Base-by-base conservation (phyloP, 306 rosid species). In the Vachellia collinsii region DNA sequence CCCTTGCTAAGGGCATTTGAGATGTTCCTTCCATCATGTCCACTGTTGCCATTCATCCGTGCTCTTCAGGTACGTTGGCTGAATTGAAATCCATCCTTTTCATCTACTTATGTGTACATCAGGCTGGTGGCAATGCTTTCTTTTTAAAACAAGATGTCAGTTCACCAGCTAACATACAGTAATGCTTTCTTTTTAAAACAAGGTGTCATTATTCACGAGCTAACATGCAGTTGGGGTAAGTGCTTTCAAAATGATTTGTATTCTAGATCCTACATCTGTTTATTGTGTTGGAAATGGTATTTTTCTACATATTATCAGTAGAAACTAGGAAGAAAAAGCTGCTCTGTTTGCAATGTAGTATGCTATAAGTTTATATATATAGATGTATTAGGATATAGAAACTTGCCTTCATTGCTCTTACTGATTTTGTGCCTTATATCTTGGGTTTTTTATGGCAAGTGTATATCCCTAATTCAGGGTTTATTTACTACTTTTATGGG, bases 21-120 rank as follows among this genome's bases (percentile, higher is more conserved):
- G 80, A 93, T 90, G 99, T 94, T 94, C 88, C 97, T 94, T 86
- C 99, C 99, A 46, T 94, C 99, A 38, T 91, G 97, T 84, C 89
- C 97, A 59, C 83, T 94, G 78, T 78, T 94, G 79, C 94, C 97
- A 36, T 93, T 94, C 89, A 88, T 94, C 66, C 99, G 97, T 39
- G 97, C 97, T 73, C 94, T 93, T 80, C 97, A 94, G 97, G 99
- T 93, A 83, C 70, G 89, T 84, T 72, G 69, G 70, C 77, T 80
- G 74, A 37, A 36, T 85, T 48, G 69, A 76, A 87, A 78, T 77
- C 50, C 50, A 43, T 51, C 59, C 13, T 74, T 77, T 83, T 53
- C 74, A 38, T 73, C 64, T 36, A 34, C 19, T 74, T 80, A 43
- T 54, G 51, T 47, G 29, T 74, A 36, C 37, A 11, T 83, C 50